These are phyloP conservation scores for Leishmania turanica DNA, from an alignment of 208 protist genomes.

Conservation along the genomic window DNA sequence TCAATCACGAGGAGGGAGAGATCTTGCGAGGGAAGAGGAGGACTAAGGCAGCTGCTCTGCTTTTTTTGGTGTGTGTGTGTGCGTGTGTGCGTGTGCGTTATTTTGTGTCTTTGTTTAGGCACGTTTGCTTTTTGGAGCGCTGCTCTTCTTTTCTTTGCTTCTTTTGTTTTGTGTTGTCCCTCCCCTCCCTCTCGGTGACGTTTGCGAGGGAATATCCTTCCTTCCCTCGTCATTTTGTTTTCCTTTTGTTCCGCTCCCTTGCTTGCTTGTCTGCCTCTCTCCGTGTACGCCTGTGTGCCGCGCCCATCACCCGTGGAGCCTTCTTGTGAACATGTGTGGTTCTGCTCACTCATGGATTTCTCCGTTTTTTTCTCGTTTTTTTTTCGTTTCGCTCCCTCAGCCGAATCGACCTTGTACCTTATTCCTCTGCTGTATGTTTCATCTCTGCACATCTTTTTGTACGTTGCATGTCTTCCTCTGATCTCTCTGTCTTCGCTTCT, in stretches of 20 bases:
- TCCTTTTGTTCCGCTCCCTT: background rate
- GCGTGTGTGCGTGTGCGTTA: background rate
- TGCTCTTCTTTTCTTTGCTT: background rate
- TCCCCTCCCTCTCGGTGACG: background rate
- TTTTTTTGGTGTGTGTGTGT: background rate
- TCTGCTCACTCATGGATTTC: background rate
- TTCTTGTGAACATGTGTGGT: background rate
- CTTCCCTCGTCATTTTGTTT: background rate
- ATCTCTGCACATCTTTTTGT: background rate
- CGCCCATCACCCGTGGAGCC: background rate
- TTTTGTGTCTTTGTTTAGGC: background rate
- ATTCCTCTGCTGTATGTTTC: background rate
- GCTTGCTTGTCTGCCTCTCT: background rate
- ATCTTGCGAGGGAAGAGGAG: background rate
- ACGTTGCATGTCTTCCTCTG: background rate
- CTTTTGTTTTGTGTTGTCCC: background rate
- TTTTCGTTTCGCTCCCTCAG: constrained; percentile 10
- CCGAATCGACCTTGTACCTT: background rate
- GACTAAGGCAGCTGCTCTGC: background rate
- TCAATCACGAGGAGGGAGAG: background rate
- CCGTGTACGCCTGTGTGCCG: background rate
- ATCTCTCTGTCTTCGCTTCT: background rate
- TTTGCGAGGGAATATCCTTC: background rate
- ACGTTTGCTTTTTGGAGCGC: background rate
- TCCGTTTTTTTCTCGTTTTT: background rate